Evolutionary conservation across 306 rosid genomes (phyloP).

Genomic region (Sicyos edulis): DNA sequence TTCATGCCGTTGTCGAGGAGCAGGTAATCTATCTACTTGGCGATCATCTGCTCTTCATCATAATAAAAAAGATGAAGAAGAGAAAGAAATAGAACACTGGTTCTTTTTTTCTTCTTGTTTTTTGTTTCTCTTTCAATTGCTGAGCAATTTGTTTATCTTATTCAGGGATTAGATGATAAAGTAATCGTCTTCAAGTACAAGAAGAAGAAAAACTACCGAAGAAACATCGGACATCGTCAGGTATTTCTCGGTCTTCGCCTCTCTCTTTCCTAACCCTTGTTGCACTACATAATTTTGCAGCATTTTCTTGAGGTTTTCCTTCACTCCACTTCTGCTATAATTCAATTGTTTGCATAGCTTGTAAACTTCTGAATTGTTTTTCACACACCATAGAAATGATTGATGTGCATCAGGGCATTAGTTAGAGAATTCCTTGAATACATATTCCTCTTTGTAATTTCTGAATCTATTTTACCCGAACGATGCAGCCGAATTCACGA

Average conservation of each 20-base stretch:
- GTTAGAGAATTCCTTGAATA: not conserved
- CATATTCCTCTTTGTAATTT: not conserved
- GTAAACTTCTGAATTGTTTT: slow-evolving; percentile 7
- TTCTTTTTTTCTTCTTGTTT: slow-evolving; percentile 5
- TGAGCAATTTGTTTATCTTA: not conserved
- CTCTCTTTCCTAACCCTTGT: not conserved
- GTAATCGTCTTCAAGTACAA: slow-evolving; percentile 90
- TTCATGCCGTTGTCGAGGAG: slow-evolving; percentile 91
- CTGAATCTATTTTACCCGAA: slow-evolving; percentile 1
- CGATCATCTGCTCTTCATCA: not conserved
- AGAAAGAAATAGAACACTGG: not conserved
- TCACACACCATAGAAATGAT: not conserved
- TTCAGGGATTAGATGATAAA: slow-evolving; percentile 67
- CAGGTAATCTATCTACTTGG: slow-evolving; percentile 44
- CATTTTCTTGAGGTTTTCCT: not conserved
- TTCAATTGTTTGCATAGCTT: not conserved
- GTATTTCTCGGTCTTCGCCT: slow-evolving; percentile 28
- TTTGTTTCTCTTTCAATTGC: slow-evolving; percentile 7
- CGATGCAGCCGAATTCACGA: slow-evolving; percentile 79
- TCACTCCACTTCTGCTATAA: not conserved
- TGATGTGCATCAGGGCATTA: not conserved
- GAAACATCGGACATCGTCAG: slow-evolving; percentile 94
- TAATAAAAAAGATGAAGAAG: too few relatives aligned
- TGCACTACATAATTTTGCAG: not conserved
- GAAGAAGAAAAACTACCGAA: slow-evolving; percentile 73